Percentiles rank a stretch among this genome's conserved stretches.
These are phyloP conservation scores for Vanrija sp. DNA, from an alignment of 1,284 basidiomycete species.

Conservation along the genomic window DNA sequence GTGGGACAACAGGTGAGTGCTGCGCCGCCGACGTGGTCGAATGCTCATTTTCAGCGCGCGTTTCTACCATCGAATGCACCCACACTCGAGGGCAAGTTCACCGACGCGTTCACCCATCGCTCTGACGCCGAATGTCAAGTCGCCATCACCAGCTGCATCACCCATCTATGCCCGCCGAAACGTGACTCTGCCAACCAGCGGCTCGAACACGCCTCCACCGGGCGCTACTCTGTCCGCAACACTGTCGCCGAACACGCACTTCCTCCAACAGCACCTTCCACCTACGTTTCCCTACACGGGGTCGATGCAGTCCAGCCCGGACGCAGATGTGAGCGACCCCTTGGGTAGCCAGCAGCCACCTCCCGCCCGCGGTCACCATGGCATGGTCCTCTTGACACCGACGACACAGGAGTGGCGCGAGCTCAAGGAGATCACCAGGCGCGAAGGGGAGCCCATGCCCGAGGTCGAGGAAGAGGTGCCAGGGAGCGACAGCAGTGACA, in stretches of 20 bases:
- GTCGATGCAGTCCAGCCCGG: constrained; percentile 9
- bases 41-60: constrained; percentile 33
- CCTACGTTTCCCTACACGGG: constrained; percentile 33
- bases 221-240: constrained; percentile 21
- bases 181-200: constrained; percentile 23
- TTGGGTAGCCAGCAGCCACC: neutral
- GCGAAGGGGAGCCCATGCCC: constrained; percentile 14
- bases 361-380: neutral
- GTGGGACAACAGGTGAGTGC: constrained; percentile 44
- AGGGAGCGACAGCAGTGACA: constrained; percentile 4
- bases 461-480: neutral
- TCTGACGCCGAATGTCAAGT: constrained; percentile 2
- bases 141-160: constrained; percentile 11
- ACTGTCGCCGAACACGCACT: constrained; percentile 42
- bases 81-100: constrained; percentile 32
- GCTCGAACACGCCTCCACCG: constrained; percentile 9
- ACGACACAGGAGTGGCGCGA: constrained; percentile 51
- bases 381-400: constrained; percentile 48
- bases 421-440: constrained; percentile 26
- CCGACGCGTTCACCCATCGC: constrained; percentile 27
- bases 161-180: constrained; percentile 24
- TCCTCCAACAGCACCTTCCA: constrained; percentile 42
- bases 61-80: constrained; percentile 42
- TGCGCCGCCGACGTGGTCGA: neutral
- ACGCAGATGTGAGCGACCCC: neutral